phyloP scores from a whole-genome alignment of 768 basidiomycete species.

The Mycena metata region DNA sequence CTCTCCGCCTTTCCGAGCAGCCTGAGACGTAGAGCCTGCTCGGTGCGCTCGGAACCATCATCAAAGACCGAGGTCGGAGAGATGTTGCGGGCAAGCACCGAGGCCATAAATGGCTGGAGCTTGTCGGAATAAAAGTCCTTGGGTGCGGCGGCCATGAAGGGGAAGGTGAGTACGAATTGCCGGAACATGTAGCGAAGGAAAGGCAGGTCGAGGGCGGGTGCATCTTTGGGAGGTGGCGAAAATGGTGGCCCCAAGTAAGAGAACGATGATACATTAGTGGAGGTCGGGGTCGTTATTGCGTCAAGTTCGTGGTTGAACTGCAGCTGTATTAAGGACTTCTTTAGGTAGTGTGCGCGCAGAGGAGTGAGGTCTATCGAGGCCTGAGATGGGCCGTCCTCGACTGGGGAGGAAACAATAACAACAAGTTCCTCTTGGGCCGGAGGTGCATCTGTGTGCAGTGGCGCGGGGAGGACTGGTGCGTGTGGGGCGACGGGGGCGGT shows the following conservation, averaged over 20 bases:
- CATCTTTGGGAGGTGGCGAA: slow-evolving; percentile 72
- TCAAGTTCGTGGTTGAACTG: slow-evolving; percentile 88
- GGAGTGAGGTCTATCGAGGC: slow-evolving; percentile 71
- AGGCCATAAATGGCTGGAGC: slow-evolving; percentile 93
- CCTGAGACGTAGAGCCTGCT: slow-evolving; percentile 73
- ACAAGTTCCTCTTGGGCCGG: neutral
- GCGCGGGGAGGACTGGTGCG: slow-evolving; percentile 3
- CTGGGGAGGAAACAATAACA: slow-evolving; percentile 31
- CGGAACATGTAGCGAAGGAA: slow-evolving; percentile 92
- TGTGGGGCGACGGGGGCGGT: slow-evolving; percentile 9
- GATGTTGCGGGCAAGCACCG: slow-evolving; percentile 85
- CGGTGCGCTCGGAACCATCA: slow-evolving; percentile 63
- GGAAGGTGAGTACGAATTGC: slow-evolving; percentile 94
- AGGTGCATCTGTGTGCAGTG: neutral
- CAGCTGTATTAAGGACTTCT: slow-evolving; percentile 92
- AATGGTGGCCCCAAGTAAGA: slow-evolving; percentile 94
- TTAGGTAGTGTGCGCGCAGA: slow-evolving; percentile 96
- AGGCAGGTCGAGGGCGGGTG: slow-evolving; percentile 79
- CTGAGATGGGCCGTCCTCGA: slow-evolving; percentile 22
- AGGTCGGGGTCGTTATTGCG: slow-evolving; percentile 65
- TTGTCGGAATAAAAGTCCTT: slow-evolving; percentile 94
- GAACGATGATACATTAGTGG: slow-evolving; percentile 72
- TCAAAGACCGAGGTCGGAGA: slow-evolving; percentile 72
- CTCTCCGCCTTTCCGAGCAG: slow-evolving; percentile 86
- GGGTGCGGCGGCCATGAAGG: slow-evolving; percentile 91